Base-by-base conservation (phyloP, 139 green algal genomes). In the Chlorella sp. region DNA sequence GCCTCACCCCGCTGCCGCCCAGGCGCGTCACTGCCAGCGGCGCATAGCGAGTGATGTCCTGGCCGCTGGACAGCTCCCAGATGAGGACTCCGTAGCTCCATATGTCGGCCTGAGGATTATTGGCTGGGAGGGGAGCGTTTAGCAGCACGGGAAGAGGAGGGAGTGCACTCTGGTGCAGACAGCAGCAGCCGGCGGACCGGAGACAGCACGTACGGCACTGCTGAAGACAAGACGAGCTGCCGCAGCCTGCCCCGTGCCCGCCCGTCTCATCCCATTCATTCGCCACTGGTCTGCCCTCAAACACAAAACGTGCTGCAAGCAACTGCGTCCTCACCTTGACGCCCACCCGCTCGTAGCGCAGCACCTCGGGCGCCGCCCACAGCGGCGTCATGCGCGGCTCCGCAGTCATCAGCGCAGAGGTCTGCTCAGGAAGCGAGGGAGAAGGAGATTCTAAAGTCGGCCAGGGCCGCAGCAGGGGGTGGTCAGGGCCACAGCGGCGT, bases 401-500 rank as follows among this genome's bases (percentile, higher is more conserved):
- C 94, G 94, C 87, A 92, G 98, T 91, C 95, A 99, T 91, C 85
- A 94, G 89, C 20, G 98, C 56, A 82, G 89, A 36, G 84, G 98
- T 60, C 51, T 60, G 51, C 51, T 60, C 24, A 3, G 51, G 11
- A 60, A 11, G 8, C 8, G 8, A 11, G 46, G 46, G 46, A 54
- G 46, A 11, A 11, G 8, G 46, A 8, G n/a, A n/a, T n/a, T n/a
- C n/a, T n/a, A n/a, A 54, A 11, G 11, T 54, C 11, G 8, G 46
- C 8, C 8, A 54, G 46, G 46, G 46, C 46, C 8, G 46, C 46
- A 54, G 46, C 46, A 54, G 11, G 8, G 46, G 8, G 11, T 11
- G 46, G 46, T 54, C 46, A 19, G 46, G 8, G 46, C 46, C 11
- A 11, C 46, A 8, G 46, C 46, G 11, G 11, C 46, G 46, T 11